Evolutionary conservation across 345 rosid genomes (phyloP).

Genomic region (Cardamine chenopodiifolia): DNA sequence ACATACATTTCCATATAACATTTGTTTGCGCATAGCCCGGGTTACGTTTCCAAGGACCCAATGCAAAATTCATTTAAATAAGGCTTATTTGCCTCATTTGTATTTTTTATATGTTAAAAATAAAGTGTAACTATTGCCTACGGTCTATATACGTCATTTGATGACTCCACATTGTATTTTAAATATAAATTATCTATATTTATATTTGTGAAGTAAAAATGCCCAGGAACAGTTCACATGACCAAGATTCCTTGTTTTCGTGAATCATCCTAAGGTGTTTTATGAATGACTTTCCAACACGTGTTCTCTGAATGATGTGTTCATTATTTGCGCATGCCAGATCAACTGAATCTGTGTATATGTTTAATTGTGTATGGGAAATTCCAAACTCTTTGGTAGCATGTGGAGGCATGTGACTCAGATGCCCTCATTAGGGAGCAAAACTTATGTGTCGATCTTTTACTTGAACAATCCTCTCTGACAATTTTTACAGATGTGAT

Average conservation of each 20-base stretch:
- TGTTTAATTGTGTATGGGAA: constrained; percentile 19
- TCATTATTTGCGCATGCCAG: constrained; percentile 30
- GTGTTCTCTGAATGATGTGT: constrained; percentile 35
- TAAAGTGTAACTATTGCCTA: not conserved
- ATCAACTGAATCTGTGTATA: not conserved
- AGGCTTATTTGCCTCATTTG: not conserved
- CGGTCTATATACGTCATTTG: not conserved
- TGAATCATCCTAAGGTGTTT: constrained; percentile 31
- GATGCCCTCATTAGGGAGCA: constrained; percentile 49
- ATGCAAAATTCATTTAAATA: not conserved
- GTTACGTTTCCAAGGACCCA: not conserved
- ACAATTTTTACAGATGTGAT: constrained; percentile 6
- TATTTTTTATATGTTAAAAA: not conserved
- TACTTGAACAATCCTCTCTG: constrained; percentile 39
- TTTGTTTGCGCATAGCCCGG: constrained; percentile 7
- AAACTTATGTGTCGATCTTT: constrained; percentile 41
- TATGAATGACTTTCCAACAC: constrained; percentile 23
- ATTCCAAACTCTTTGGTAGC: constrained; percentile 46
- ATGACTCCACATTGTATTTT: not conserved
- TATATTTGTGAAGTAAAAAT: constrained; percentile 2
- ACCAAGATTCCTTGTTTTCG: constrained; percentile 32
- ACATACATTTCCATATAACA: constrained; percentile 7
- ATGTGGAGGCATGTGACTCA: constrained; percentile 46
- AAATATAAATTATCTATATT: not conserved
- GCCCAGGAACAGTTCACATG: constrained; percentile 31